Conservation (phyloP, 129 eudicot species). For the Heracleum sosnowskyi region DNA sequence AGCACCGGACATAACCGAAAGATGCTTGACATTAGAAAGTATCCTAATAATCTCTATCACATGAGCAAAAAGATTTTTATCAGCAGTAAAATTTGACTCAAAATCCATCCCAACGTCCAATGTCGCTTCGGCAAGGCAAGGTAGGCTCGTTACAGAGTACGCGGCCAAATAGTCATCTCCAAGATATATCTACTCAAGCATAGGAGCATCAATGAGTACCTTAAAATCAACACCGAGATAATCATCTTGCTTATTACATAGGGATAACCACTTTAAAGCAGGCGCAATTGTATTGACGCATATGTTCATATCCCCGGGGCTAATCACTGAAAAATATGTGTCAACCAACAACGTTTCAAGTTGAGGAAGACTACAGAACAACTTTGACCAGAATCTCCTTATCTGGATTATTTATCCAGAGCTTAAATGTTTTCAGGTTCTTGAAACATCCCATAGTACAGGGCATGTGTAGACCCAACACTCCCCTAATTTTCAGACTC, state of each 20-base stretch:
- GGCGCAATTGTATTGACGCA: not conserved
- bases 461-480: not conserved
- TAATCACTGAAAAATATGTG: not conserved
- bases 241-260: not conserved
- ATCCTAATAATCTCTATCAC: not conserved
- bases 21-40: not conserved
- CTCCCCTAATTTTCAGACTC: not conserved
- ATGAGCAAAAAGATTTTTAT: not conserved
- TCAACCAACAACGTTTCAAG: not conserved
- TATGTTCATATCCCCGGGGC: not conserved
- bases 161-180: not conserved
- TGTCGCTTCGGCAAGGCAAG: not conserved
- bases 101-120: not conserved
- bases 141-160: not conserved
- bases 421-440: not conserved
- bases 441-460: not conserved
- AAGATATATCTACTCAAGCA: not conserved
- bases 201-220: not conserved
- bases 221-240: not conserved
- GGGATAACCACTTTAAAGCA: not conserved
- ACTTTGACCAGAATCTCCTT: not conserved
- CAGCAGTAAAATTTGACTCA: not conserved
- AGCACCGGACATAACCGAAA: not conserved
- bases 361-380: not conserved
- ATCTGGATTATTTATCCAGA: not conserved